Evolutionary conservation across 257 asterid species (phyloP), one percentile per base, ranked within the genome.

Genomic region (Catharanthus roseus): DNA sequence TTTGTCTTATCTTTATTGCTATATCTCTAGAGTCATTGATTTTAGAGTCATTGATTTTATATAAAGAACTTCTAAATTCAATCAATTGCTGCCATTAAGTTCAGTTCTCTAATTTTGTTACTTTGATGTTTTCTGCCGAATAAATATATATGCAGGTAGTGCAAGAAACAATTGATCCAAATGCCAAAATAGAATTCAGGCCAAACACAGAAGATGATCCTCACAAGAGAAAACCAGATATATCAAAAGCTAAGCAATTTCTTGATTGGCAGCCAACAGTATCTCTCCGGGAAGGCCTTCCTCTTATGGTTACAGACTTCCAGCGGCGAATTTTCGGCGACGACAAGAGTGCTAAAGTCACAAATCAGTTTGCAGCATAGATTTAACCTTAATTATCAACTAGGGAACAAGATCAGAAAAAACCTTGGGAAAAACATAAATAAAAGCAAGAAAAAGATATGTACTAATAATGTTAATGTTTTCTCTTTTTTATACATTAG

Each of bases 161-260:
- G 23, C 95, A 89, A 80, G 95, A 92, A 70, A 86, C 86, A 36
- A 83, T 92, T 24, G 92, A 92, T 81, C 87, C 86, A 31, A 83
- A 86, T 62, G 96, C 97, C 11, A 84, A 82, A 77, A 89, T 92
- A 58, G 96, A 85, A 72, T 92, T 89, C 72, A 86, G 83, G 63
- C 77, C 88, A 69, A 92, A 92, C 78, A 92, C 96, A 0, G 92
- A 85, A 53, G 96, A 92, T 62, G 96, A 92, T 66, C 97, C 97
- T 4, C 97, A 92, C 82, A 89, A 85, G 82, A 79, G 96, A 58
- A 92, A 92, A 76, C 97, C 96, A 0, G 96, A 89, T 79, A 89
- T 92, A 60, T 84, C 96, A 0, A 89, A 81, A 86, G 97, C 96
- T 9, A 89, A 89, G 38, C 66, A 79, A 39, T 89, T 84, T 23